These are phyloP conservation scores for Dryadomyces quercus-mongolicae DNA, from an alignment of 2,329 filamentous ascomycete genomes.

Conservation along the genomic window DNA sequence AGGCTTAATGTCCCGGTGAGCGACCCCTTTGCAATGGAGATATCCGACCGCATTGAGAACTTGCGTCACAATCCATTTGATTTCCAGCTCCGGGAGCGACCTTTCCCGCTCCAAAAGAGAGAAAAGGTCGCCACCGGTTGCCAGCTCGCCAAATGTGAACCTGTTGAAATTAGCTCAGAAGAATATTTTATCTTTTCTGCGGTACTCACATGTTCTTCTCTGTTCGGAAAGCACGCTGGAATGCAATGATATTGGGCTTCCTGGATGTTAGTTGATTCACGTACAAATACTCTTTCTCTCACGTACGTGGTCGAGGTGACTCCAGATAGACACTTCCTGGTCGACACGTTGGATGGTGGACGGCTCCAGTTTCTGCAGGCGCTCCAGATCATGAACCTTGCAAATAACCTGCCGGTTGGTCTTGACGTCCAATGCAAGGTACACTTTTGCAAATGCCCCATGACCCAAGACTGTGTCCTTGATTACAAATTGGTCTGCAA, in stretches of 20 bases:
- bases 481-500: constrained; percentile 34
- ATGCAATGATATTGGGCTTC: constrained; percentile 42
- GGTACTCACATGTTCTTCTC: constrained; percentile 31
- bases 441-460: constrained; percentile 41
- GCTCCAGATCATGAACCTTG: constrained; percentile 47
- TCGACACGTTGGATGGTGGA: constrained; percentile 24
- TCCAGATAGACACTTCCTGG: constrained; percentile 40
- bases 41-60: constrained; percentile 32
- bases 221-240: constrained; percentile 38
- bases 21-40: constrained; percentile 35
- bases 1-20: constrained; percentile 42
- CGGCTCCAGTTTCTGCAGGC: constrained; percentile 13
- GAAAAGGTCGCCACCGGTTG: constrained; percentile 40
- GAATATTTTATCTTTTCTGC: too few species aligned
- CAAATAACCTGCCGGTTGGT: constrained; percentile 53
- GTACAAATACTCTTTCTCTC: too few species aligned
- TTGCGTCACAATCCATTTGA: constrained; percentile 33
- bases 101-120: constrained; percentile 30
- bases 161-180: constrained; percentile 17
- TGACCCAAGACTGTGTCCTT: constrained; percentile 37
- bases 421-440: constrained; percentile 37
- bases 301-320: constrained; percentile 40
- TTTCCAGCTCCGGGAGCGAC: constrained; percentile 26
- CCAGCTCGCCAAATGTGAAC: constrained; percentile 45
- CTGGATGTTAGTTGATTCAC: constrained; percentile 1